Conservation (phyloP, 2,329 filamentous ascomycete species). For the Emmonsiellopsis sp. region DNA sequence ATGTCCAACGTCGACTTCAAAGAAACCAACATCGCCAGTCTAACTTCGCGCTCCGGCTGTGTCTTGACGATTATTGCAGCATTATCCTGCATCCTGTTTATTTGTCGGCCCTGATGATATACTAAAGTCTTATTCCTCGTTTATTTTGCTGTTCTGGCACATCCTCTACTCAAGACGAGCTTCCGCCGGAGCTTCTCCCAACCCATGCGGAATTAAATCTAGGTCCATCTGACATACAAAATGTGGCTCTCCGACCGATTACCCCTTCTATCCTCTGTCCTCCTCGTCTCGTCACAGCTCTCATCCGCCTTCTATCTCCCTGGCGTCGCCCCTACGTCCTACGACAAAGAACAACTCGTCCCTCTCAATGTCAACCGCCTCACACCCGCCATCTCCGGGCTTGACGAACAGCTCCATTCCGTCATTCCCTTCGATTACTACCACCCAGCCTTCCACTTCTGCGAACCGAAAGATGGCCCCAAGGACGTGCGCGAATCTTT, state of each 20-base stretch:
- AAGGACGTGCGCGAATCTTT: slow-evolving; percentile 77
- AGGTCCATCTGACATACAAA: slow-evolving; percentile 12
- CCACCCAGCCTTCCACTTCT: slow-evolving; percentile 78
- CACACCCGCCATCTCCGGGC: slow-evolving; percentile 67
- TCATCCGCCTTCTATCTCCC: slow-evolving; percentile 83
- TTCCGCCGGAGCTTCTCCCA: neutral
- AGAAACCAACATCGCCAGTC: neutral
- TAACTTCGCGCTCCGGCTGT: neutral
- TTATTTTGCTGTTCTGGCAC: neutral
- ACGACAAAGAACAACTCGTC: slow-evolving; percentile 68
- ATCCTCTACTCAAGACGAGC: neutral
- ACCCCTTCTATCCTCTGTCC: slow-evolving; percentile 19
- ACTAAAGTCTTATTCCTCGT: neutral
- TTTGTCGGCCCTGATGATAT: neutral
- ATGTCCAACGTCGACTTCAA: neutral
- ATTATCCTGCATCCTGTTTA: no score
- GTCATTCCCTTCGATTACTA: slow-evolving; percentile 97
- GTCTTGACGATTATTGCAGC: no score
- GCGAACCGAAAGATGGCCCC: slow-evolving; percentile 65
- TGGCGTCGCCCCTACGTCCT: slow-evolving; percentile 88
- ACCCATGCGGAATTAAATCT: neutral
- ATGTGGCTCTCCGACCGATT: slow-evolving; percentile 27
- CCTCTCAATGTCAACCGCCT: slow-evolving; percentile 89
- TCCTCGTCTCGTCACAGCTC: slow-evolving; percentile 23
- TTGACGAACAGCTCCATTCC: slow-evolving; percentile 77